Conservation (phyloP, 1,139 yeast species). For the Sugiyamaella neomexicana region DNA sequence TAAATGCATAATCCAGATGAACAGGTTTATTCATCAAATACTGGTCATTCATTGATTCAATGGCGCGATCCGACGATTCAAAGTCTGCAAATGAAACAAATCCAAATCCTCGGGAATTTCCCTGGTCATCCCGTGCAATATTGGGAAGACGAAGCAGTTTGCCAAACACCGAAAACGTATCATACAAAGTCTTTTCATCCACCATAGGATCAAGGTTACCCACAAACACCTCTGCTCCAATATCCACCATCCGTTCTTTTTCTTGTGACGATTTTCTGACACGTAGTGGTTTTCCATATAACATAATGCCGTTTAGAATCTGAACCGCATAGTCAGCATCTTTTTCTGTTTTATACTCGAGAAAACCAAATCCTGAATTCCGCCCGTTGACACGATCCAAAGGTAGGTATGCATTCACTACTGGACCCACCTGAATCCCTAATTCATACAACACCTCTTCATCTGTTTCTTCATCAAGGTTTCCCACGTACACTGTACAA, state of each 20-base stretch:
- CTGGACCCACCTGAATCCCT: conserved; percentile 83
- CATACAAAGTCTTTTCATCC: conserved; percentile 57
- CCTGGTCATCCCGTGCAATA: conserved; percentile 54
- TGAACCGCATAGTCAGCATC: conserved; percentile 74
- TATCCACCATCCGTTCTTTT: conserved; percentile 45
- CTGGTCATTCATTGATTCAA: conserved; percentile 67
- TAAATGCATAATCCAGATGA: conserved; percentile 68
- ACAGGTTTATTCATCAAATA: conserved; percentile 67
- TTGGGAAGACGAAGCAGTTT: conserved; percentile 53
- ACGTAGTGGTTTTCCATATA: conserved; percentile 65
- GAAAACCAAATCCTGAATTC: conserved; percentile 89
- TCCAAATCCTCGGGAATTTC: conserved; percentile 63
- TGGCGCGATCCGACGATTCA: conserved; percentile 69
- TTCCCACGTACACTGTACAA: conserved; percentile 79
- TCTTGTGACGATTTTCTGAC: conserved; percentile 53
- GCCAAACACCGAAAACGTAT: conserved; percentile 74
- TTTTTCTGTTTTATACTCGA: conserved; percentile 58
- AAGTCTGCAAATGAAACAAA: conserved; percentile 63
- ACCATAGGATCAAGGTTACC: conserved; percentile 71
- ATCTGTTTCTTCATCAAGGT: conserved; percentile 70
- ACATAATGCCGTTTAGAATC: conserved; percentile 59
- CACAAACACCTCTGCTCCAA: conserved; percentile 75
- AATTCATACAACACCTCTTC: conserved; percentile 72
- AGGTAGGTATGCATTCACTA: conserved; percentile 69
- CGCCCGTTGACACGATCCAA: conserved; percentile 68